Conservation (phyloP, 176 grass and related monocot genomes). For the Zoysia pacifica region DNA sequence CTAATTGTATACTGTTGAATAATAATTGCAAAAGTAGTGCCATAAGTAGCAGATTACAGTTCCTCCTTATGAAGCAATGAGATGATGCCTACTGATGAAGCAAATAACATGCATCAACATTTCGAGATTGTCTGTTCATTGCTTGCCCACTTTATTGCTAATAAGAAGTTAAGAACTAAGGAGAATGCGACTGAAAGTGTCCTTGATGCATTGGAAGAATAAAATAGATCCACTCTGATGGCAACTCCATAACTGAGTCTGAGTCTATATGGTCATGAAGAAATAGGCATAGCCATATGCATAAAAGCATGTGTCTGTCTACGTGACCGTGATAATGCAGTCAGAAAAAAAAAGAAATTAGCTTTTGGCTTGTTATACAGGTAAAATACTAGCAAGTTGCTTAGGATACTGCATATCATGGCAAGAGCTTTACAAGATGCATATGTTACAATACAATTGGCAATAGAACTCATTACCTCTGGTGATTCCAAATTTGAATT, state of each 20-base stretch:
- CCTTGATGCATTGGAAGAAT: not conserved
- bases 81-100: slow-evolving; percentile 3
- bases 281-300: not conserved
- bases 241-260: slow-evolving; percentile 13
- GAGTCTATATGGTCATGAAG: not conserved
- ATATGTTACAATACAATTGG: slow-evolving; percentile 28
- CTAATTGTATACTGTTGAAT: not conserved
- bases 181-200: slow-evolving; percentile 12
- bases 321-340: not conserved
- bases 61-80: slow-evolving; percentile 17
- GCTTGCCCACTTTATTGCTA: not conserved
- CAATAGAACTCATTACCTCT: slow-evolving; percentile 62
- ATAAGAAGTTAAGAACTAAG: not conserved
- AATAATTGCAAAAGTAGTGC: slow-evolving; percentile 7
- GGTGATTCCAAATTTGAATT: slow-evolving; percentile 97
- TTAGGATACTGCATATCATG: not conserved
- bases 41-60: not conserved
- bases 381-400: not conserved
- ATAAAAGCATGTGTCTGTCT: not conserved
- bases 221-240: slow-evolving; percentile 16
- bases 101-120: slow-evolving; percentile 11
- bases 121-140: slow-evolving; percentile 3
- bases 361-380: not conserved
- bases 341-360: not conserved
- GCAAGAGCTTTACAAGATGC: not conserved